phyloP scores from a whole-genome alignment of 2,329 filamentous ascomycete genomes.

The Curvularia lunata region DNA sequence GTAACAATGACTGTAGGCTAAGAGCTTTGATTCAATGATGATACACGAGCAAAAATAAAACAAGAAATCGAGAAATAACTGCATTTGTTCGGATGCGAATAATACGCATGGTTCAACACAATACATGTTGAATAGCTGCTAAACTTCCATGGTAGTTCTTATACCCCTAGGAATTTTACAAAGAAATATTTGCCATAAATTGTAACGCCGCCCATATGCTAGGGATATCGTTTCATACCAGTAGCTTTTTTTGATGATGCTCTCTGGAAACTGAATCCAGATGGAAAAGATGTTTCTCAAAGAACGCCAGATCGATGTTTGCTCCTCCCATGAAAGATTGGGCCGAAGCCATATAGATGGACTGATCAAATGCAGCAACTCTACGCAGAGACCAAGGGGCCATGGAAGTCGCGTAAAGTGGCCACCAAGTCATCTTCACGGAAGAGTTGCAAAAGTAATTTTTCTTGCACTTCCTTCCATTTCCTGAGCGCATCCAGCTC shows the following conservation, averaged over 20 bases:
- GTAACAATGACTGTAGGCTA: background rate
- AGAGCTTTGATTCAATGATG: background rate
- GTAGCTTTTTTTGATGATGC: slow-evolving; percentile 18
- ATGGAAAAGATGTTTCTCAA: background rate
- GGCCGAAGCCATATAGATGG: background rate
- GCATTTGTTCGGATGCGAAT: background rate
- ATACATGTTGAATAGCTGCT: background rate
- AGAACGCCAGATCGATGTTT: slow-evolving; percentile 5
- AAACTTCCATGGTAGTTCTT: background rate
- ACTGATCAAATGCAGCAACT: background rate
- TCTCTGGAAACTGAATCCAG: background rate
- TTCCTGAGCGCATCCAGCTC: slow-evolving; percentile 73
- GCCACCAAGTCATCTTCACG: slow-evolving; percentile 85
- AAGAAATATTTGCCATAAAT: background rate
- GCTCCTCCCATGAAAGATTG: background rate
- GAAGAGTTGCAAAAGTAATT: slow-evolving; percentile 78
- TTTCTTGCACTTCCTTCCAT: slow-evolving; percentile 68
- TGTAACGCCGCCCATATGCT: slow-evolving; percentile 19
- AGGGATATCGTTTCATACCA: slow-evolving; percentile 15
- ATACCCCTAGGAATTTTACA: slow-evolving; percentile 1
- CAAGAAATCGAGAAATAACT: background rate
- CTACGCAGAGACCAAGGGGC: slow-evolving; percentile 37
- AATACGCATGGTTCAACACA: background rate
- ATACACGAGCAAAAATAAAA: background rate
- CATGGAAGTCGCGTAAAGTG: slow-evolving; percentile 71